Evolutionary conservation across 2,329 filamentous ascomycete genomes (phyloP), one percentile per base, ranked within the genome.

Genomic region (Aspergillus calidoustus): DNA sequence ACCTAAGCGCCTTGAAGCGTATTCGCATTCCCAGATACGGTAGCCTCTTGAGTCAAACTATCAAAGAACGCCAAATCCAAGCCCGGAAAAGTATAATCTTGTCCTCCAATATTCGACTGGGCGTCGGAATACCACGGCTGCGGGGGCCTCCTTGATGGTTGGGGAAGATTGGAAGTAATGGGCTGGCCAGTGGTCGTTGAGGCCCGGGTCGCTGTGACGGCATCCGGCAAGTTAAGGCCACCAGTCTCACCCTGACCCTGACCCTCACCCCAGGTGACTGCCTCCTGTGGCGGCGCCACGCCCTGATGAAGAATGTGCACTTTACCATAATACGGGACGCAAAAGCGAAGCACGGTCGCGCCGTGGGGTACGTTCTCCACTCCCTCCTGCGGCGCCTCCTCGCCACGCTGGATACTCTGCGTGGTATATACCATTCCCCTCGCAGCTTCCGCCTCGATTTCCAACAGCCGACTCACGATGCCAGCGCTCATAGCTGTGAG

Each of bases 321-420:
- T 1, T 70, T 74, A 1, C 81, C 80, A 23, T 81, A 72, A 46
- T 80, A 79, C 0, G 82, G 82, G 19, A 83, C 77, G 13, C 75
- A 69, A 13, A 84, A 77, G 19, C 66, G 65, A 3, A 82, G 60
- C 5, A 70, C 61, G 1, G 66, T 61, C 1, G 50, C 57, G 11
- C 25, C 59, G 15, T 68, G 46, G 13, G 23, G 47, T 4, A 46
- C 28, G 8, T 28, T 19, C 15, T 7, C 19, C 1, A 52, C 34
- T 19, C 46, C 22, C 11, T 22, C 41, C 34, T 54, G 41, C 23
- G 19, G 28, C 4, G 38, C 49, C 4, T 49, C 44, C 3, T 34
- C 44, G 4, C 43, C 30, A 0, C 6, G 15, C 19, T 19, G 17
- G 3, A 49, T 48, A 13, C 50, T 46, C 3, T 60, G 58, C 13